Base-by-base conservation (phyloP, 495 filamentous ascomycete genomes). In the Rhypophila decipiens region DNA sequence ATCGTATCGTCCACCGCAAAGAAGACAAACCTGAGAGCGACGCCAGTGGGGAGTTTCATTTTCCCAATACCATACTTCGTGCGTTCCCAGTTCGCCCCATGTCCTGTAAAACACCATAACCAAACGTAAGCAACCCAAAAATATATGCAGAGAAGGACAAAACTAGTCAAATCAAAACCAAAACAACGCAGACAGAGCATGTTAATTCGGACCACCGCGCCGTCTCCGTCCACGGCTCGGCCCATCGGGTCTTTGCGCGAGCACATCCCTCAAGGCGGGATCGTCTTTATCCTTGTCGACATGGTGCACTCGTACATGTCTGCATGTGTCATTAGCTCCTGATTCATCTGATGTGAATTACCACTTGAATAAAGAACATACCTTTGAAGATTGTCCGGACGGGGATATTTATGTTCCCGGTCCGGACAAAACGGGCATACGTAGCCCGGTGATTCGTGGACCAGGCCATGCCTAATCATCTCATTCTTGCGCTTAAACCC, bases 401-500 rank as follows among this genome's bases (percentile, higher is more conserved):
- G 77, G 17, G 94, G 93, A 63, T 98, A 98, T 63, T 88, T 91
- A 63, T 97, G 94, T 67, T 97, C 91, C 52, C 88, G 76, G 64
- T 97, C 90, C 2, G 88, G 86, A 63, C 93, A 98, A 62, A 96
- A 97, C 2, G 93, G 93, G 66, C 94, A 98, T 27, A 96, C 84
- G 63, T 98, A 98, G 51, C 94, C 93, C 10, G 93, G 93, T 7
- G 89, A 95, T 47, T 89, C 84, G 58, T 98, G 93, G 2, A 98
- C 93, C 1, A 98, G 75, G 3, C 91, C 90, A 69, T 98, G 93
- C 17, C 93, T 78, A 50, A 97, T 96, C 94, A 98, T 97, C 69
- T 98, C 94, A 56, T 98, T 98, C 66, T 98, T 97, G 34, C 94
- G 81, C 65, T 98, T 98, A 74, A 98, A 98, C 0, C 94, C 93